Evolutionary conservation across 1,284 basidiomycete genomes (phyloP).

Genomic region (Sporisorium reilianum): DNA sequence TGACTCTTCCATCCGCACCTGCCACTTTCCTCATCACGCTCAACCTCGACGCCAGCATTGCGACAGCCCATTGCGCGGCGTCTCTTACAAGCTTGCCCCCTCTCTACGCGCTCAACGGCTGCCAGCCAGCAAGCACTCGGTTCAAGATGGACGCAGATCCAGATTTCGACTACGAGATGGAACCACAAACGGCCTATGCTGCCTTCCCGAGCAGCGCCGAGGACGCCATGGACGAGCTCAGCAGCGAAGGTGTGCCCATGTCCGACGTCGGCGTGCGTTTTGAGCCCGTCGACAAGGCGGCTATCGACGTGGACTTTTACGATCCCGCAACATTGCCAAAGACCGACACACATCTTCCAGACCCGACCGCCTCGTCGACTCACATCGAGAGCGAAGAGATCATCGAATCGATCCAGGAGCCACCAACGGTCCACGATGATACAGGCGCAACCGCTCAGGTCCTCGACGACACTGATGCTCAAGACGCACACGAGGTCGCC

Average conservation of each 20-base stretch:
- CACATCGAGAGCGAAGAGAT: slow-evolving; percentile 4
- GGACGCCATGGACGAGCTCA: slow-evolving; percentile 36
- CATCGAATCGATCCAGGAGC: background rate
- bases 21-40: background rate
- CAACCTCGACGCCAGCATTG: background rate
- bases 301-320: slow-evolving; percentile 36
- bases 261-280: slow-evolving; percentile 22
- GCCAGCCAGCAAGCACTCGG: background rate
- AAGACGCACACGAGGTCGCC: background rate
- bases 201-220: slow-evolving; percentile 10
- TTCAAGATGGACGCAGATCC: slow-evolving; percentile 32
- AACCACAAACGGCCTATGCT: slow-evolving; percentile 16
- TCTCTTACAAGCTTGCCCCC: background rate
- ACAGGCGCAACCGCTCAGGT: background rate
- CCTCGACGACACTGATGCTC: background rate
- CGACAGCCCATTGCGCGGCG: background rate
- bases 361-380: background rate
- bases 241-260: slow-evolving; percentile 32
- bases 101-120: background rate
- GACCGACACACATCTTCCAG: background rate
- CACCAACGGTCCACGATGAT: background rate
- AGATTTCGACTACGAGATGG: slow-evolving; percentile 49
- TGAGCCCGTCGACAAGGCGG: slow-evolving; percentile 17
- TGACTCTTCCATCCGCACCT: slow-evolving; percentile 3
- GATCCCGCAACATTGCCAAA: slow-evolving; percentile 10